Evolutionary conservation across 2,329 filamentous ascomycete species (phyloP), one percentile per base, ranked within the genome.

Genomic region (Camillea tinctor): DNA sequence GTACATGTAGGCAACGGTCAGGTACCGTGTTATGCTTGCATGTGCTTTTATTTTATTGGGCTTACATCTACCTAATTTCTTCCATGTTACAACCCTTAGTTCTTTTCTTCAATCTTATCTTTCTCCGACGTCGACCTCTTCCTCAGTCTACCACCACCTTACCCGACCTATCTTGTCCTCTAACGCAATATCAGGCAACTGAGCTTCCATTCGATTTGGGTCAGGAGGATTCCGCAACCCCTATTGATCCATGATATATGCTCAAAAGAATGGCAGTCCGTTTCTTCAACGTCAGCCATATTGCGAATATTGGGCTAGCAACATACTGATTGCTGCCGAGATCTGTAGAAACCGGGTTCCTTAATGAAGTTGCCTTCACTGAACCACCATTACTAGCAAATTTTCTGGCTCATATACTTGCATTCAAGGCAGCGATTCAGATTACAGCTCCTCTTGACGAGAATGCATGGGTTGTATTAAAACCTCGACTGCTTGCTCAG

Each of bases 351-450:
- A 15, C 17, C 36, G 11, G 36, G 17, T 5, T 15, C 11, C 36
- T 44, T 44, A 11, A 44, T 44, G 17, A 6, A 2, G 13, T 44
- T 17, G 13, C 19, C 9, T 19, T 17, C 21, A 23, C 7, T 54
- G 75, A 87, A 30, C 90, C 90, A 23, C 88, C 90, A 1, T 77
- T 94, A 59, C 76, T 79, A 54, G 76, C 86, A 48, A 81, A 80
- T 64, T 79, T 90, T 50, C 78, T 93, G 59, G 82, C 82, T 58
- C 87, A 89, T 69, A 90, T 92, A 74, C 83, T 89, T 52, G 87
- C 89, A 1, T 94, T 92, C 72, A 85, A 89, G 69, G 89, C 88
- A 44, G 88, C 91, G 26, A 82, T 90, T 52, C 85, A 91, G 64
- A 89, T 92, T 44, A 84, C 84, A 9, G 81, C 84, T 22, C 87